Evolutionary conservation across 2,329 filamentous ascomycete genomes (phyloP).

Genomic region (Beauveria bassiana): DNA sequence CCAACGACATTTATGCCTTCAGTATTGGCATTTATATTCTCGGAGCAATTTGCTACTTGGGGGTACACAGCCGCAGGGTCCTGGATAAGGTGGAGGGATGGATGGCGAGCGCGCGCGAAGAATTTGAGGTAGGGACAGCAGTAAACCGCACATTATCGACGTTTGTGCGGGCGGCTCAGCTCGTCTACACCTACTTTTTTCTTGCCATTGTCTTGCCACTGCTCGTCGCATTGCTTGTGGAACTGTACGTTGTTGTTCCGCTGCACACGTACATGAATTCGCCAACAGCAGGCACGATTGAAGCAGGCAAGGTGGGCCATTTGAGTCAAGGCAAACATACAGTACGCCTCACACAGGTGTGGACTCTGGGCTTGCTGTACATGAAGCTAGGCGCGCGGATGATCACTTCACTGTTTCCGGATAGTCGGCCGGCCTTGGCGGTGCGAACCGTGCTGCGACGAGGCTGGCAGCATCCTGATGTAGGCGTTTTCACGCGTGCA

Average conservation of each 20-base stretch:
- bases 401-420: constrained; percentile 58
- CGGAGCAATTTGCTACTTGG: constrained; percentile 57
- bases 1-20: constrained; percentile 96
- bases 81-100: constrained; percentile 25
- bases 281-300: constrained; percentile 22
- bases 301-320: constrained; percentile 18
- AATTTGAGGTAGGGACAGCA: constrained; percentile 17
- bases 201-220: constrained; percentile 75
- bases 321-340: constrained; percentile 45
- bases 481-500: constrained; percentile 70
- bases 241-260: constrained; percentile 83
- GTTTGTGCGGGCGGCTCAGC: constrained; percentile 28
- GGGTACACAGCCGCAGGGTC: constrained; percentile 42
- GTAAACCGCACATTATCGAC: constrained; percentile 21
- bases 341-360: constrained; percentile 83
- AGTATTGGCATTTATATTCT: constrained; percentile 81
- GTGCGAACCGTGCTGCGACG: constrained; percentile 65
- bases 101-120: constrained; percentile 17
- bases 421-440: constrained; percentile 65
- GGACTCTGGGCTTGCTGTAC: constrained; percentile 88
- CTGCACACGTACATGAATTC: constrained; percentile 68
- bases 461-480: constrained; percentile 74
- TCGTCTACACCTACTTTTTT: constrained; percentile 68
- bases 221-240: constrained; percentile 69
- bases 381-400: constrained; percentile 70